Conservation (phyloP, 2,329 filamentous ascomycete species). For the Phoma herbarum region DNA sequence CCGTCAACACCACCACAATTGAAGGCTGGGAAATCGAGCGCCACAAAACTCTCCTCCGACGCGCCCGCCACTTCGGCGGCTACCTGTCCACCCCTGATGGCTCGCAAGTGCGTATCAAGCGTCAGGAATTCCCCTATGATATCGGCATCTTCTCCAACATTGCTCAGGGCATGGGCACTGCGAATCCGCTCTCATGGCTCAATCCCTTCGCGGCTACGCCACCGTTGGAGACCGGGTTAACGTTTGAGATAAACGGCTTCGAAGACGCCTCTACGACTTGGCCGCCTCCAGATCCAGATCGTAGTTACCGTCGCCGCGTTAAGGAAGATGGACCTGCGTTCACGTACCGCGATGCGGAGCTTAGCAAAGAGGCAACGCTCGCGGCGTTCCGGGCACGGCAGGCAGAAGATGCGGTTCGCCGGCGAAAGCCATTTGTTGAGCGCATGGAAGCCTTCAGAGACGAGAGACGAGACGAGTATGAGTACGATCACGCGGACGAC, state of each 20-base stretch:
- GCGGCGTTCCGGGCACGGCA: slow-evolving; percentile 65
- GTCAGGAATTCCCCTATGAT: slow-evolving; percentile 84
- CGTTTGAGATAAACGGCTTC: slow-evolving; percentile 79
- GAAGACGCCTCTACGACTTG: slow-evolving; percentile 60
- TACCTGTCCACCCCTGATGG: slow-evolving; percentile 66
- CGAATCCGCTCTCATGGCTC: slow-evolving; percentile 73
- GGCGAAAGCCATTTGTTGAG: slow-evolving; percentile 55
- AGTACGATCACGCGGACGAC: slow-evolving; percentile 36
- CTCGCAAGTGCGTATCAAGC: slow-evolving; percentile 62
- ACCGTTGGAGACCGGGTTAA: slow-evolving; percentile 60
- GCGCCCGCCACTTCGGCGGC: slow-evolving; percentile 62
- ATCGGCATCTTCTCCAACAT: slow-evolving; percentile 78
- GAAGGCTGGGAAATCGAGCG: slow-evolving; percentile 74
- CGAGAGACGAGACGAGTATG: slow-evolving; percentile 19
- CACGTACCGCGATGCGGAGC: slow-evolving; percentile 49
- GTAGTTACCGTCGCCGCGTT: slow-evolving; percentile 37
- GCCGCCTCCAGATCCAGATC: slow-evolving; percentile 62
- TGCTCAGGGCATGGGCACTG: slow-evolving; percentile 76
- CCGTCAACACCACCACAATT: slow-evolving; percentile 79
- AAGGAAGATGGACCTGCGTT: slow-evolving; percentile 44
- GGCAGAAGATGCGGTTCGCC: slow-evolving; percentile 58
- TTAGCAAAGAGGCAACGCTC: slow-evolving; percentile 55
- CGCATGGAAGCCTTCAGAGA: slow-evolving; percentile 43
- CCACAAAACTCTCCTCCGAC: slow-evolving; percentile 56
- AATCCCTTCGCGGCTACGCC: slow-evolving; percentile 69